phyloP scores from a whole-genome alignment of 495 filamentous ascomycete genomes.

The Tuber aestivum region DNA sequence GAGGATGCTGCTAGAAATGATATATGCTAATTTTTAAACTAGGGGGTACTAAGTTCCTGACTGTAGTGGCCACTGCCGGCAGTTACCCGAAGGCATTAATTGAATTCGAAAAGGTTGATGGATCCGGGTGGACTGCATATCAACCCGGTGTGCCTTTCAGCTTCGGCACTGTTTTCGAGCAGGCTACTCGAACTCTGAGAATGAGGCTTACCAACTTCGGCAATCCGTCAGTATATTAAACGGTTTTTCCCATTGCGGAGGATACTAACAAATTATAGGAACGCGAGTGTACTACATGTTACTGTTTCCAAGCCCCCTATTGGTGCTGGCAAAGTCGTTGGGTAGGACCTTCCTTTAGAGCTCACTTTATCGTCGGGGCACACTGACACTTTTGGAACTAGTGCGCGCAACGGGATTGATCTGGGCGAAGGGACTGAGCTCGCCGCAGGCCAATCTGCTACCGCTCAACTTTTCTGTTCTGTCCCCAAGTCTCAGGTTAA shows the following conservation, averaged over 20 bases:
- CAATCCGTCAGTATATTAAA: slow-evolving; percentile 9
- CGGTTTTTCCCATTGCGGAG: neutral
- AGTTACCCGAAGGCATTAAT: slow-evolving; percentile 46
- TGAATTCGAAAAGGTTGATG: slow-evolving; percentile 49
- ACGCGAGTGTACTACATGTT: slow-evolving; percentile 43
- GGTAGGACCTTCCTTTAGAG: neutral
- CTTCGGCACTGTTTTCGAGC: slow-evolving; percentile 48
- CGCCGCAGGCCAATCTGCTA: slow-evolving; percentile 44
- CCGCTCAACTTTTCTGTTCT: slow-evolving; percentile 47
- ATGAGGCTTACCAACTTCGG: slow-evolving; percentile 49
- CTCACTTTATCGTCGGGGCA: neutral
- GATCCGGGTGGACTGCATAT: slow-evolving; percentile 48
- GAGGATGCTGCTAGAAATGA: neutral
- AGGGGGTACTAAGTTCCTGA: slow-evolving; percentile 43
- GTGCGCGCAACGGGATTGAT: slow-evolving; percentile 47
- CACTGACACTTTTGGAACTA: slow-evolving; percentile 4
- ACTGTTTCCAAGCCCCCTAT: slow-evolving; percentile 52
- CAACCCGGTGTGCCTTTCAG: slow-evolving; percentile 43
- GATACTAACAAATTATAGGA: neutral
- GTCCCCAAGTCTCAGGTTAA: slow-evolving; percentile 50
- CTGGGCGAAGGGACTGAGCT: slow-evolving; percentile 51
- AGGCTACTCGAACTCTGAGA: slow-evolving; percentile 43
- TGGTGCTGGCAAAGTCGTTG: slow-evolving; percentile 44
- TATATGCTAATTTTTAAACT: neutral
- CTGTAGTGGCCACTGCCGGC: slow-evolving; percentile 45